Conservation (phyloP, 495 filamentous ascomycete genomes). For the Lasiosphaeriaceae sp. region DNA sequence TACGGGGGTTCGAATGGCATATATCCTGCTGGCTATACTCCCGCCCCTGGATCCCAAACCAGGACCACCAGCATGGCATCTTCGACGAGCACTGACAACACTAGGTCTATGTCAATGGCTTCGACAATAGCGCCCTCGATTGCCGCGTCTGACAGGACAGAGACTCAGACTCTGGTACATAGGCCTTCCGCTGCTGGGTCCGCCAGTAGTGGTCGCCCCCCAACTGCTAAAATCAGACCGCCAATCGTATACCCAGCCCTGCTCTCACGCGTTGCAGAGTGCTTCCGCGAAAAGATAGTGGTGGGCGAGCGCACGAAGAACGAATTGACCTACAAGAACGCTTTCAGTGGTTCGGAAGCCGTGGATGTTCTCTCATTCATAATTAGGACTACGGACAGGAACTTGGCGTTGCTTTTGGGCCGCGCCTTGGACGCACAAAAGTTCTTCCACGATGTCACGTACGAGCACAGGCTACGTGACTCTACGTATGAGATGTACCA, state of each 20-base stretch:
- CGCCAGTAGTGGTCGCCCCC: constrained; percentile 45
- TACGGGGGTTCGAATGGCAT: constrained; percentile 7
- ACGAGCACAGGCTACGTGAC: constrained; percentile 92
- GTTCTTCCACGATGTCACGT: constrained; percentile 99
- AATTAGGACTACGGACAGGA: constrained; percentile 94
- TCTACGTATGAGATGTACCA: constrained; percentile 90
- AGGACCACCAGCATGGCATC: constrained; percentile 53
- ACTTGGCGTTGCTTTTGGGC: constrained; percentile 89
- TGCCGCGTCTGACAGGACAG: constrained; percentile 27
- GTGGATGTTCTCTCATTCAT: constrained; percentile 93
- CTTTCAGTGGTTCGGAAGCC: constrained; percentile 90
- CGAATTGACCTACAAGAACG: constrained; percentile 92
- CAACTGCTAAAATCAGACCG: constrained; percentile 51
- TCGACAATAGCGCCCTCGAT: constrained; percentile 52
- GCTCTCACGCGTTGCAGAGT: constrained; percentile 84
- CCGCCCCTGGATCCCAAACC: constrained; percentile 39
- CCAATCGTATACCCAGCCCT: constrained; percentile 91
- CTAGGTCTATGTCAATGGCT: constrained; percentile 81
- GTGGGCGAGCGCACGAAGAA: constrained; percentile 91
- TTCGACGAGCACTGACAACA: constrained; percentile 36
- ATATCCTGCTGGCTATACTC: constrained; percentile 23
- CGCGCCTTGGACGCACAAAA: constrained; percentile 96
- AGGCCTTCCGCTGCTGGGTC: constrained; percentile 43
- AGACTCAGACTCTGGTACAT: constrained; percentile 40
- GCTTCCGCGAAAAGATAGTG: constrained; percentile 79